Base-by-base conservation (phyloP, 768 basidiomycete genomes). In the Lyophyllum atratum region DNA sequence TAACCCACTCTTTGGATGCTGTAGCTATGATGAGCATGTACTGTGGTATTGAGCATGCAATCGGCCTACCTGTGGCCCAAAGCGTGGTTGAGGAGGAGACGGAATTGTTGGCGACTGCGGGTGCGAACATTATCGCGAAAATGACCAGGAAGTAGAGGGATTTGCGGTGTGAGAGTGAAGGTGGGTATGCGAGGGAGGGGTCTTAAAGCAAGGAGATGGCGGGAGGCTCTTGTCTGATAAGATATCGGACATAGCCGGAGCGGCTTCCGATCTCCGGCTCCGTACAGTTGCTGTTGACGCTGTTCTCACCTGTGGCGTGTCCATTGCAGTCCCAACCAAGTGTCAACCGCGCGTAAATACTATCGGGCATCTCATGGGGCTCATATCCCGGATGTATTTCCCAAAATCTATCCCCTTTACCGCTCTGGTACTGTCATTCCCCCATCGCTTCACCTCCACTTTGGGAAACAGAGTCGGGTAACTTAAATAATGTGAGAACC, bases 1-100 rank as follows among this genome's bases (percentile, higher is more conserved):
- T 90, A 59, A 91, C 81, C 92, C 92, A 94, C 70, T 93, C 90
- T 70, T 87, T 92, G n/a, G 90, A 92, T 26, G 92, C 92, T 91
- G 68, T 51, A 29, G 52, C 58, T 53, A 52, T 17, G 53, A 63
- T 50, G 56, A 58, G 44, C 43, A 54, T 11, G 28, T 19, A 45
- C 37, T 34, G 54, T 39, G 56, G 55, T 22, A 39, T 21, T 44
- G 15, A 59, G 53, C 58, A 26, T 24, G 28, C 31, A 59, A 51
- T 21, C 17, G 42, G 65, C 72, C 52, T 76, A 89, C 90, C 85
- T 66, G 87, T 89, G 50, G 90, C 90, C 90, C 89, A 92, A 52
- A 92, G 76, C 3, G 81, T 84, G 9, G 82, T 73, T 12, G 86
- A 80, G 12, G 85, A 79, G 0, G 83, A 59, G 4, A 54, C 11